Percentiles rank a stretch among this genome's conserved stretches.
Conservation (phyloP, 805 yeast genomes). For the Suhomyces sp. region DNA sequence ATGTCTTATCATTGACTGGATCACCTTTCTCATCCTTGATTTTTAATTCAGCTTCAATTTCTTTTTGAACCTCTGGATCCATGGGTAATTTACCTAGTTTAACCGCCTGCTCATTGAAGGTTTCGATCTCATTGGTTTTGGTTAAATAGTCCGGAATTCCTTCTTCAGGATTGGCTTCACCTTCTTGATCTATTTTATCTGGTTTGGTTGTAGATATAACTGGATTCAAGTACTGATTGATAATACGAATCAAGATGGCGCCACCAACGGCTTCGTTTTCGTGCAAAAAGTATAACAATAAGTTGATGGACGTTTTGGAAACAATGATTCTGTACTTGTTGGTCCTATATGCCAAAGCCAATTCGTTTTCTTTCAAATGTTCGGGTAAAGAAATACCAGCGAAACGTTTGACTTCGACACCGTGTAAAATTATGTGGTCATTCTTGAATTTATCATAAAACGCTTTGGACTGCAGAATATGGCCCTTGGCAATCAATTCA, state of each 20-base stretch:
- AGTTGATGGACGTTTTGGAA: slow-evolving; percentile 80
- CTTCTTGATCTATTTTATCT: slow-evolving; percentile 40
- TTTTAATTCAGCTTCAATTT: slow-evolving; percentile 78
- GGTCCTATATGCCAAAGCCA: slow-evolving; percentile 70
- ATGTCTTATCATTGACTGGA: slow-evolving; percentile 38
- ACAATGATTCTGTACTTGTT: slow-evolving; percentile 74
- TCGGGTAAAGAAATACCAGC: slow-evolving; percentile 74
- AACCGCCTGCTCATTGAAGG: slow-evolving; percentile 68
- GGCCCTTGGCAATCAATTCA: slow-evolving; percentile 68
- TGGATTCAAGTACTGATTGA: slow-evolving; percentile 76
- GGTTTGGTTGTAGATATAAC: slow-evolving; percentile 42
- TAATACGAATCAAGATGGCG: slow-evolving; percentile 74
- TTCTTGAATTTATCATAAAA: slow-evolving; percentile 72
- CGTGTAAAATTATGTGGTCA: slow-evolving; percentile 76
- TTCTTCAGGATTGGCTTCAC: slow-evolving; percentile 50
- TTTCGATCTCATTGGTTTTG: slow-evolving; percentile 48
- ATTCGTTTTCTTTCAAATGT: slow-evolving; percentile 77
- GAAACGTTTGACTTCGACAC: slow-evolving; percentile 68
- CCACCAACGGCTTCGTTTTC: slow-evolving; percentile 94
- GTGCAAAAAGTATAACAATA: slow-evolving; percentile 80
- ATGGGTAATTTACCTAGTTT: slow-evolving; percentile 81
- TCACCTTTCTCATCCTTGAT: slow-evolving; percentile 61
- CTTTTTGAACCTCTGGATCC: slow-evolving; percentile 81
- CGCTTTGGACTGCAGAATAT: slow-evolving; percentile 57
- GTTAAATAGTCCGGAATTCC: slow-evolving; percentile 48